These are phyloP conservation scores for Meyerozyma sp. DNA, from an alignment of 1,139 yeast genomes.

Conservation along the genomic window DNA sequence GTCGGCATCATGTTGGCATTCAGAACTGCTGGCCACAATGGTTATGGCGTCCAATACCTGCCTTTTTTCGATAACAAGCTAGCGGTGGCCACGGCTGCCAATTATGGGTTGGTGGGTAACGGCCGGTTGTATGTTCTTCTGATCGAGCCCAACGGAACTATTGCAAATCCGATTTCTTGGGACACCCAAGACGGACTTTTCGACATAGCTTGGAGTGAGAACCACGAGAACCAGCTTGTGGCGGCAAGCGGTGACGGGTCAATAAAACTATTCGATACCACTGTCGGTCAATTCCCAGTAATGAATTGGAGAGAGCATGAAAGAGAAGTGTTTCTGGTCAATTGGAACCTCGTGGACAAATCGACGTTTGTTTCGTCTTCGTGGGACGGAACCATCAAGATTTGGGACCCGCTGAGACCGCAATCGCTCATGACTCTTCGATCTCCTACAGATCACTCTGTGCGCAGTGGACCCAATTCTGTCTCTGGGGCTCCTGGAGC, in stretches of 20 bases:
- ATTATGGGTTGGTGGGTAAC: constrained; percentile 91
- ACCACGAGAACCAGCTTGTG: constrained; percentile 79
- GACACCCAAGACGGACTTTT: constrained; percentile 93
- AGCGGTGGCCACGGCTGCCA: constrained; percentile 88
- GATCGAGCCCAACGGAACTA: constrained; percentile 60
- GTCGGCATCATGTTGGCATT: constrained; percentile 56
- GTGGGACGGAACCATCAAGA: constrained; percentile 88
- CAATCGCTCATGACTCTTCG: constrained; percentile 56
- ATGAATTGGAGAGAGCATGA: constrained; percentile 74
- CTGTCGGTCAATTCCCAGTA: constrained; percentile 65
- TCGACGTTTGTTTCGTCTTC: constrained; percentile 67
- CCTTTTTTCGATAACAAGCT: constrained; percentile 87
- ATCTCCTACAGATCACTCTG: constrained; percentile 24
- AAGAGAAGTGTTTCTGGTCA: constrained; percentile 80
- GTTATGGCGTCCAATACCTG: constrained; percentile 83
- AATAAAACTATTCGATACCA: constrained; percentile 72
- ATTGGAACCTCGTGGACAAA: constrained; percentile 85
- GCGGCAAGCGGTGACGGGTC: constrained; percentile 91
- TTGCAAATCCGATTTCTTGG: constrained; percentile 54
- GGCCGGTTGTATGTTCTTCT: constrained; percentile 72
- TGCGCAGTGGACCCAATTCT: not conserved
- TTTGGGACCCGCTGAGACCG: constrained; percentile 61
- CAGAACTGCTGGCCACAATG: constrained; percentile 78
- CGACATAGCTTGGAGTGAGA: constrained; percentile 86
- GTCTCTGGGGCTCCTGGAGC: not conserved